phyloP scores from a whole-genome alignment of 2,329 filamentous ascomycete genomes.

The Aspergillus novoparasiticus region DNA sequence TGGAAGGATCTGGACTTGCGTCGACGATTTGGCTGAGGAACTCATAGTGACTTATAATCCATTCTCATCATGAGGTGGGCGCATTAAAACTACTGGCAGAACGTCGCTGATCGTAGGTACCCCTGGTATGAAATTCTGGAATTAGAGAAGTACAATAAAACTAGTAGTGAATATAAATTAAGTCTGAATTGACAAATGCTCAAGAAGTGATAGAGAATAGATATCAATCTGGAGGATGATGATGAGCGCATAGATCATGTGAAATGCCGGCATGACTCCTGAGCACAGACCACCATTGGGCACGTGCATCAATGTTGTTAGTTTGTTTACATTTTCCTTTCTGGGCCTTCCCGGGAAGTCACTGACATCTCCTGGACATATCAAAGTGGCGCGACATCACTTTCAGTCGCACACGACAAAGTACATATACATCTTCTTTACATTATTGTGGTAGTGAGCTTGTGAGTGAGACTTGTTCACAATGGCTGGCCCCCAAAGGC shows the following conservation, averaged over 20 bases:
- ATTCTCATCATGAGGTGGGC: constrained; percentile 18
- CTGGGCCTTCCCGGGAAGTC: constrained; percentile 17
- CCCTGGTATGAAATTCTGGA: no score
- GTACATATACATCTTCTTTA: not conserved
- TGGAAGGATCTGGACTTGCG: constrained; percentile 64
- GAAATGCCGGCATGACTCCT: constrained; percentile 26
- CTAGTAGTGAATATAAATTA: no score
- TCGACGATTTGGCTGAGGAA: constrained; percentile 29
- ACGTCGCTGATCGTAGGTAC: not conserved
- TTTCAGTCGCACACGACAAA: not conserved
- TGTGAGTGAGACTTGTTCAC: constrained; percentile 12
- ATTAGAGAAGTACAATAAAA: not conserved
- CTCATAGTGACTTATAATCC: constrained; percentile 33
- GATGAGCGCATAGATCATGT: constrained; percentile 30
- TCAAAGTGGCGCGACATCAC: not conserved
- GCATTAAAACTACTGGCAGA: not conserved
- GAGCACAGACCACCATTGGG: constrained; percentile 12
- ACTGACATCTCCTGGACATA: not conserved
- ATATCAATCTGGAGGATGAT: constrained; percentile 2
- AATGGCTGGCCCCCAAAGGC: constrained; percentile 60
- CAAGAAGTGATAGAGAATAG: not conserved
- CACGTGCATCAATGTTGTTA: constrained; percentile 17
- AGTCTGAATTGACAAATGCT: not conserved
- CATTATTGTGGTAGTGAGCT: not conserved
- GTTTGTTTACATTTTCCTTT: constrained; percentile 38